Evolutionary conservation across 2,329 filamentous ascomycete genomes (phyloP).

Genomic region (Lasiodiplodia sp.): DNA sequence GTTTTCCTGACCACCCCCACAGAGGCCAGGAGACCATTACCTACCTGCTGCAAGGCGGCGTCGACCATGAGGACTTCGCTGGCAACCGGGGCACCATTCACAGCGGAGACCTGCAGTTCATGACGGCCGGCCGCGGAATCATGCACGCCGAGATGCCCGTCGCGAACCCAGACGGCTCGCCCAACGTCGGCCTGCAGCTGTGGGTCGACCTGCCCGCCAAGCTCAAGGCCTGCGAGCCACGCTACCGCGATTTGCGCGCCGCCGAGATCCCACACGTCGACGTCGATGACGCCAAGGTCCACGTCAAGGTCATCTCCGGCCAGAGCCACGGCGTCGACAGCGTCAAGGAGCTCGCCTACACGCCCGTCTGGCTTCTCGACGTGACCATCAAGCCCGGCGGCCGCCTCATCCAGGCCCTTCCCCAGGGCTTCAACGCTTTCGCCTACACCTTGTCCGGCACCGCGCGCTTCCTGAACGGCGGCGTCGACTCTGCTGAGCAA

Average conservation of each 20-base stretch:
- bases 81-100: constrained; percentile 85
- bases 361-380: constrained; percentile 95
- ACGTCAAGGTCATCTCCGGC: constrained; percentile 89
- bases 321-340: constrained; percentile 84
- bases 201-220: constrained; percentile 90
- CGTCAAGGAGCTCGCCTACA: constrained; percentile 90
- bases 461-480: constrained; percentile 66
- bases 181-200: constrained; percentile 88
- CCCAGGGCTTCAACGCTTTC: constrained; percentile 87
- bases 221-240: constrained; percentile 87
- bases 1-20: constrained; percentile 87
- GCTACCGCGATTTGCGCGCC: constrained; percentile 85
- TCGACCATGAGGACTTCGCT: constrained; percentile 93
- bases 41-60: constrained; percentile 82
- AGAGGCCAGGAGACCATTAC: constrained; percentile 90
- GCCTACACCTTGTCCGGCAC: constrained; percentile 82
- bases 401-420: constrained; percentile 75
- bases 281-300: constrained; percentile 74
- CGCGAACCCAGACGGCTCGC: constrained; percentile 74
- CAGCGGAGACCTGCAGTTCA: constrained; percentile 93
- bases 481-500: neutral
- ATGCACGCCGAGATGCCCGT: constrained; percentile 96
- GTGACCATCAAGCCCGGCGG: constrained; percentile 82
- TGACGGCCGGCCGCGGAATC: constrained; percentile 92
- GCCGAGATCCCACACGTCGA: constrained; percentile 79